A percentile compares a stretch with the other conserved stretches of the same genome.
These are phyloP conservation scores for Globisporangium ultimum DNA, from an alignment of 352 stramenopile genomes.

Conservation along the genomic window DNA sequence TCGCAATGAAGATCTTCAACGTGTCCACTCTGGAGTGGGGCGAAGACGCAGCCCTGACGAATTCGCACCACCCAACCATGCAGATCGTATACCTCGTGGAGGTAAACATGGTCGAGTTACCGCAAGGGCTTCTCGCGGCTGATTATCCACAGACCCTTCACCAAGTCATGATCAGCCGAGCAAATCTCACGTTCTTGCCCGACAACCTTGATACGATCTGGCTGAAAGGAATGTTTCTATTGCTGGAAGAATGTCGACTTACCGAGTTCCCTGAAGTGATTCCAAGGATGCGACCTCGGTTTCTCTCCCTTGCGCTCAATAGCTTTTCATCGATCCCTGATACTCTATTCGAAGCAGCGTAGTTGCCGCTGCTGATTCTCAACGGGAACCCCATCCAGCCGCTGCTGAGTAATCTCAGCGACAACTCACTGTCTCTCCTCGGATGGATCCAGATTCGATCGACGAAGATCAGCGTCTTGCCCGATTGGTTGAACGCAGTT, in stretches of 20 bases:
- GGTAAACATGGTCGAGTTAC: constrained; percentile 9
- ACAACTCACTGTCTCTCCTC: too few relatives aligned
- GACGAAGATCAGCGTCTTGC: too few relatives aligned
- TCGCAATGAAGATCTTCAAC: constrained; percentile 23
- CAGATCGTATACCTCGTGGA: constrained; percentile 10
- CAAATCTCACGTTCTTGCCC: constrained; percentile 6
- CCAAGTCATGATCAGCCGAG: constrained; percentile 5
- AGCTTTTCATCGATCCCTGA: background rate
- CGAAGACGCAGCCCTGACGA: constrained; percentile 12
- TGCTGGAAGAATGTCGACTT: constrained; percentile 2
- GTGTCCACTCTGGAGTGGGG: constrained; percentile 11
- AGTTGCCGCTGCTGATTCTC: constrained; percentile 4
- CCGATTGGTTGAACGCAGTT: too few relatives aligned
- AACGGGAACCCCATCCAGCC: constrained; percentile 13
- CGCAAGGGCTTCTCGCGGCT: constrained; percentile 1
- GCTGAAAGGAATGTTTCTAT: background rate
- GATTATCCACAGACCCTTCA: constrained; percentile 9
- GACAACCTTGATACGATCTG: constrained; percentile 9
- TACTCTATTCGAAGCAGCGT: background rate
- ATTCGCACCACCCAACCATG: constrained; percentile 5
- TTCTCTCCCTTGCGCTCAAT: constrained; percentile 9
- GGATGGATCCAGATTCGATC: too few relatives aligned
- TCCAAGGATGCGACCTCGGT: background rate
- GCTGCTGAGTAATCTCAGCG: background rate
- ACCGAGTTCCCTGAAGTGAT: background rate